phyloP scores from a whole-genome alignment of 2,329 filamentous ascomycete genomes.

The Knufia fluminis region DNA sequence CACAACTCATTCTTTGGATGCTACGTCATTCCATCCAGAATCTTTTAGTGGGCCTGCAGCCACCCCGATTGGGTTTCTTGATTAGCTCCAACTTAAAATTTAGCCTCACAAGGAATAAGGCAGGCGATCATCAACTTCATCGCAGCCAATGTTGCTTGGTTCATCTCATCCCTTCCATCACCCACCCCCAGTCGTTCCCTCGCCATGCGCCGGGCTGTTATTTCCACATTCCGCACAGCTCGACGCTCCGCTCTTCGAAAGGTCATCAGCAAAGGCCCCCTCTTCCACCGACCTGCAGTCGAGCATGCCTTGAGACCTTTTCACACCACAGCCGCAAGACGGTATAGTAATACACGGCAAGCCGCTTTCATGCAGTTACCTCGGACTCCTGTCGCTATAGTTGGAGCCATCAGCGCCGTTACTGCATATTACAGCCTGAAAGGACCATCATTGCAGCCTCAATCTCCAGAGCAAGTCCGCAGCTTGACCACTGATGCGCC shows the following conservation, averaged over 20 bases:
- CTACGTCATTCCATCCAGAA: not conserved
- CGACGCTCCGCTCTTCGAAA: slow-evolving; percentile 38
- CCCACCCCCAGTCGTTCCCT: slow-evolving; percentile 8
- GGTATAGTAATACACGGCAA: slow-evolving; percentile 30
- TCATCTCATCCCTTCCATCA: slow-evolving; percentile 6
- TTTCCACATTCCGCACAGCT: slow-evolving; percentile 40
- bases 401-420: slow-evolving; percentile 39
- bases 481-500: slow-evolving; percentile 15
- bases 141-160: slow-evolving; percentile 1
- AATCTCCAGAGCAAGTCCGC: slow-evolving; percentile 14
- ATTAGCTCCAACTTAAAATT: not conserved
- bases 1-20: not conserved
- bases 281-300: slow-evolving; percentile 29
- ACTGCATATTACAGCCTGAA: slow-evolving; percentile 43
- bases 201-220: slow-evolving; percentile 40
- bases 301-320: slow-evolving; percentile 31
- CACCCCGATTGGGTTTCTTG: not conserved
- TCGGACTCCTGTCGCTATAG: slow-evolving; percentile 39
- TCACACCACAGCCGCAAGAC: slow-evolving; percentile 26
- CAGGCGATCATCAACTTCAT: not conserved
- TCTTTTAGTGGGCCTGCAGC: not conserved
- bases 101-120: not conserved
- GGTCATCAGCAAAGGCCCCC: slow-evolving; percentile 25
- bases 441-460: slow-evolving; percentile 23
- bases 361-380: slow-evolving; percentile 42